Conservation (phyloP, 140 eudicot genomes). For the Anethum foeniculum region DNA sequence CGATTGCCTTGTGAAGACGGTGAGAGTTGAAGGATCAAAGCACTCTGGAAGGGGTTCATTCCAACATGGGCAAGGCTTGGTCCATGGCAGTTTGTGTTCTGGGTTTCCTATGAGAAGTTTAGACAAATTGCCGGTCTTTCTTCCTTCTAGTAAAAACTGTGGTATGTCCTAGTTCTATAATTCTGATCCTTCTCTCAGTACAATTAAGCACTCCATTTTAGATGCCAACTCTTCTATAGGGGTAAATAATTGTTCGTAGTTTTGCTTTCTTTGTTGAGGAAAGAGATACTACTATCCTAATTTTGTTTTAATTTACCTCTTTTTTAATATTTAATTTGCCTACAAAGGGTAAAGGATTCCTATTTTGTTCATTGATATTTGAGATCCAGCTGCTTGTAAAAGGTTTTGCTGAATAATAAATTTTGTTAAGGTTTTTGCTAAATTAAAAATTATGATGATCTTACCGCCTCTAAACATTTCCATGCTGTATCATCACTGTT, state of each 20-base stretch:
- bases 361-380: not conserved
- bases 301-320: not conserved
- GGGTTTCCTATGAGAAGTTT: slow-evolving; percentile 85
- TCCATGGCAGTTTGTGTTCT: slow-evolving; percentile 96
- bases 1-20: slow-evolving; percentile 73
- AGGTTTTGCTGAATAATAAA: not conserved
- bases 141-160: slow-evolving; percentile 38
- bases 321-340: too few species aligned
- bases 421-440: not conserved
- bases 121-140: slow-evolving; percentile 60
- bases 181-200: not conserved
- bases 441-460: not conserved
- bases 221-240: not conserved
- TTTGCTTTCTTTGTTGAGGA: not conserved
- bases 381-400: not conserved
- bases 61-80: slow-evolving; percentile 98
- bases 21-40: slow-evolving; percentile 65
- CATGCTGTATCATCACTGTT: not conserved
- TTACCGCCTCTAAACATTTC: not conserved
- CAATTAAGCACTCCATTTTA: not conserved
- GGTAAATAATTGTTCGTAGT: not conserved
- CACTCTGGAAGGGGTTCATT: slow-evolving; percentile 90
- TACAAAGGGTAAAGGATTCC: not conserved
- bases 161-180: not conserved
- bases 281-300: not conserved